phyloP scores from a whole-genome alignment of 192 early-diverging fungal genomes.

The Paraglomus brasilianum region DNA sequence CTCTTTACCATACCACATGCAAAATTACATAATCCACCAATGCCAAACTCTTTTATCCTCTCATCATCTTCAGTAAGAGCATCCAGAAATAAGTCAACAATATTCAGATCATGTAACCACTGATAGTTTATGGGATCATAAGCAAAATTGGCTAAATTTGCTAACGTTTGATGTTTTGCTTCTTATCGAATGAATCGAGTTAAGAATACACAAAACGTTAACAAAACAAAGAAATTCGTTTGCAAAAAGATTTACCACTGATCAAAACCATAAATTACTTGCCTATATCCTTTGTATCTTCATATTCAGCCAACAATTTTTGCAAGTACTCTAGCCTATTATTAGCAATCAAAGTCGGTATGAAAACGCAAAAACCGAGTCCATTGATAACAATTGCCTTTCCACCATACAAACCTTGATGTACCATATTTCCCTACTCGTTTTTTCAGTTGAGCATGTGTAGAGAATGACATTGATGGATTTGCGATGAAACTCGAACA shows the following conservation, averaged over 20 bases:
- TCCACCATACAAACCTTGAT: conserved; percentile 5
- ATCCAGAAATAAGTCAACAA: conserved; percentile 42
- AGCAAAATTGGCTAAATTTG: conserved; percentile 52
- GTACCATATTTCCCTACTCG: conserved; percentile 27
- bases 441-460: conserved; percentile 9
- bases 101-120: conserved; percentile 42
- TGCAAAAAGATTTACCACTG: neutral
- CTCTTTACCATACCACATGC: conserved; percentile 18
- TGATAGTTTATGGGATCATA: conserved; percentile 56
- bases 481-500: too few species aligned
- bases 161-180: conserved; percentile 39
- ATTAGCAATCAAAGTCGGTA: neutral
- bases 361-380: neutral
- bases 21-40: conserved; percentile 31
- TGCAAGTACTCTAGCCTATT: conserved; percentile 30
- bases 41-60: conserved; percentile 26
- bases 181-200: neutral
- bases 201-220: neutral
- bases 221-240: neutral
- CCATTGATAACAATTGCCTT: neutral
- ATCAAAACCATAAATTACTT: neutral
- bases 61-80: conserved; percentile 26
- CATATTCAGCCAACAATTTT: conserved; percentile 29
- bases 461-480: conserved; percentile 18
- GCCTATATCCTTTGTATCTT: conserved; percentile 28